These are phyloP conservation scores for Microcera coccophila DNA, from an alignment of 2,329 filamentous ascomycete species.

Conservation along the genomic window DNA sequence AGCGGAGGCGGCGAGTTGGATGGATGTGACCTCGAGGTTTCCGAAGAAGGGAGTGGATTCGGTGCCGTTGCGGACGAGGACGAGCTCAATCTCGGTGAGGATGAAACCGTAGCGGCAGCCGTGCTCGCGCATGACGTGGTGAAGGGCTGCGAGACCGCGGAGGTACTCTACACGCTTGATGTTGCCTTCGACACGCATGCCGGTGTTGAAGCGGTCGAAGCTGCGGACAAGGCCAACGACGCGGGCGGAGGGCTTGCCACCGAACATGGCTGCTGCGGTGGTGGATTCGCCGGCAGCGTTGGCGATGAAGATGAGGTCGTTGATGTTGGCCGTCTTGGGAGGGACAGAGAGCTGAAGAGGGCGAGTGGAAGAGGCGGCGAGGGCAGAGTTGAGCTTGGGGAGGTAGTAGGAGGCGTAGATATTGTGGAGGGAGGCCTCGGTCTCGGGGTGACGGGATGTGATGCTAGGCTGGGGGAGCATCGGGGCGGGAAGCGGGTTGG, in stretches of 20 bases:
- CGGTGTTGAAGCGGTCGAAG: constrained; percentile 92
- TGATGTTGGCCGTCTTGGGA: constrained; percentile 35
- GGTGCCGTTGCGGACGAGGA: constrained; percentile 78
- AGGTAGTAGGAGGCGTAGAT: constrained; percentile 77
- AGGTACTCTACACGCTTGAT: constrained; percentile 87
- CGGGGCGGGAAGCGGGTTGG: constrained; percentile 59
- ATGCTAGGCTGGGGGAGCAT: constrained; percentile 58
- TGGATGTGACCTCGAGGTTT: constrained; percentile 70
- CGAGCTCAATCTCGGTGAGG: constrained; percentile 90
- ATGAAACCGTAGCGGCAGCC: constrained; percentile 93
- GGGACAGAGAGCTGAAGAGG: constrained; percentile 52
- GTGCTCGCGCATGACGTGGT: constrained; percentile 90
- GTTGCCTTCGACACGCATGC: constrained; percentile 82
- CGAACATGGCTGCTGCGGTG: constrained; percentile 52
- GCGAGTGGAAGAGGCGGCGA: constrained; percentile 68
- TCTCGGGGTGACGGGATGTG: constrained; percentile 68
- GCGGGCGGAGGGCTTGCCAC: constrained; percentile 49
- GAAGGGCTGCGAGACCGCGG: constrained; percentile 77
- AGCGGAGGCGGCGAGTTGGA: constrained; percentile 50
- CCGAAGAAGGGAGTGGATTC: constrained; percentile 76
- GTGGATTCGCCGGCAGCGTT: constrained; percentile 55
- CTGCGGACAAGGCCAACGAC: constrained; percentile 84
- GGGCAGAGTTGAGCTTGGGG: constrained; percentile 80
- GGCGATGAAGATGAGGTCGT: constrained; percentile 62
- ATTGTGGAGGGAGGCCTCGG: constrained; percentile 68